These are phyloP conservation scores for Sclerotinia glacialis DNA, from an alignment of 2,329 filamentous ascomycete species.

Conservation along the genomic window DNA sequence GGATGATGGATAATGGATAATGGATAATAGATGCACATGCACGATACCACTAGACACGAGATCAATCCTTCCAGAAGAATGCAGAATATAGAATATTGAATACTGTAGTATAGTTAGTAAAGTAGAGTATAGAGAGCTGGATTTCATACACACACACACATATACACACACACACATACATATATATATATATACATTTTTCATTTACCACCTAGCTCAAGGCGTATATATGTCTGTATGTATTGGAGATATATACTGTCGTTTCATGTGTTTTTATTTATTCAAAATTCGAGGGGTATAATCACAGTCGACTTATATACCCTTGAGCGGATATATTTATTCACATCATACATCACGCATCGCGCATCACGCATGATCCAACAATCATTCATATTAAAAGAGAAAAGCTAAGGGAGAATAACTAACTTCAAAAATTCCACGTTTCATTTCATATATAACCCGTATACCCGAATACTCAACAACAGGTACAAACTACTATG, in stretches of 20 bases:
- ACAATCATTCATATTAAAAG: neutral
- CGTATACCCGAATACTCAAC: neutral
- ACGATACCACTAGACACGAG: conserved; percentile 4
- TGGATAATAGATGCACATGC: neutral
- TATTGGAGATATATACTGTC: neutral
- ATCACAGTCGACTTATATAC: too few relatives aligned
- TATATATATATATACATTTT: neutral
- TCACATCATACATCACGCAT: too few relatives aligned
- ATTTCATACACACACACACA: neutral
- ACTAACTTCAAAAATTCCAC: neutral
- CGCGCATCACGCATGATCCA: neutral
- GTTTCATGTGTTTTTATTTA: neutral
- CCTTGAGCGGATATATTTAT: too few relatives aligned
- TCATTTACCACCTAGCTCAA: too few relatives aligned
- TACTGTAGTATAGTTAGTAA: neutral
- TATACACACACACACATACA: neutral
- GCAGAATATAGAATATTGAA: neutral
- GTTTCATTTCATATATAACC: neutral
- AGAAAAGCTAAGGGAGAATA: neutral
- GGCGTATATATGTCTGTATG: neutral
- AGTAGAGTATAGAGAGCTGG: neutral
- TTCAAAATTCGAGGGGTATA: neutral
- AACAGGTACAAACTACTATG: neutral
- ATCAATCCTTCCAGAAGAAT: neutral
- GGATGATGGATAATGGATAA: neutral